Evolutionary conservation across 2,329 filamentous ascomycete genomes (phyloP).

Genomic region (Dothistroma pini): DNA sequence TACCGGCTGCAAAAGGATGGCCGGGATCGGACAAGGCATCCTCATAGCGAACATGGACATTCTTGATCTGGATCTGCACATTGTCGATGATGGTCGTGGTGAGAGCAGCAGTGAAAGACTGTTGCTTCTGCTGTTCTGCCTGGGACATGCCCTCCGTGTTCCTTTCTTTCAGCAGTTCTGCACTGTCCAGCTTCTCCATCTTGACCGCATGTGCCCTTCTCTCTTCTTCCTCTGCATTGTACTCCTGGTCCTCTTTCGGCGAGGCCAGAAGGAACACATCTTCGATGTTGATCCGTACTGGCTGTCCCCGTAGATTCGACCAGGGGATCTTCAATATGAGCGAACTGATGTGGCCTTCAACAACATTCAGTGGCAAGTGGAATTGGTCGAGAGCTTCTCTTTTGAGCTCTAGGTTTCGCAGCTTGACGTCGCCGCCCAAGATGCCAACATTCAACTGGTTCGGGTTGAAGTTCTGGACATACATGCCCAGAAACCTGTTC

Average conservation of each 20-base stretch:
- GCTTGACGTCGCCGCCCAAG: slow-evolving; percentile 97
- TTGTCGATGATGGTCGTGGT: slow-evolving; percentile 98
- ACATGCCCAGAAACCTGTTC: slow-evolving; percentile 99
- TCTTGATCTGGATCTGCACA: slow-evolving; percentile 94
- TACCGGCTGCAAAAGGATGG: slow-evolving; percentile 87
- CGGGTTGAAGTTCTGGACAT: slow-evolving; percentile 99
- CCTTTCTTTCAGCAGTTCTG: slow-evolving; percentile 87
- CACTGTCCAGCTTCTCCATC: slow-evolving; percentile 97
- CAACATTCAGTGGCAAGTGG: slow-evolving; percentile 91
- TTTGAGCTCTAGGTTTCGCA: slow-evolving; percentile 86
- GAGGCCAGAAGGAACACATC: slow-evolving; percentile 95
- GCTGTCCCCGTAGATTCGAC: slow-evolving; percentile 93
- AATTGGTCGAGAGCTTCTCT: slow-evolving; percentile 96
- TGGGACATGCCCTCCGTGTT: slow-evolving; percentile 89
- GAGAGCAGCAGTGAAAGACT: slow-evolving; percentile 94
- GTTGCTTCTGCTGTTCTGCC: slow-evolving; percentile 95
- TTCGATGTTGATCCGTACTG: slow-evolving; percentile 91
- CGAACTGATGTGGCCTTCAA: slow-evolving; percentile 88
- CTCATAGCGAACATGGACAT: slow-evolving; percentile 97
- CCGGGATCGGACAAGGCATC: slow-evolving; percentile 93
- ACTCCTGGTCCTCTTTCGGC: slow-evolving; percentile 91
- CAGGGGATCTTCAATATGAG: slow-evolving; percentile 93
- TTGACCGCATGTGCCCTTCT: slow-evolving; percentile 84
- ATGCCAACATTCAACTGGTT: slow-evolving; percentile 98
- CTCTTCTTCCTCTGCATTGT: slow-evolving; percentile 89